phyloP scores from a whole-genome alignment of 176 grass and related monocot genomes.

The Microstegium vimineum region DNA sequence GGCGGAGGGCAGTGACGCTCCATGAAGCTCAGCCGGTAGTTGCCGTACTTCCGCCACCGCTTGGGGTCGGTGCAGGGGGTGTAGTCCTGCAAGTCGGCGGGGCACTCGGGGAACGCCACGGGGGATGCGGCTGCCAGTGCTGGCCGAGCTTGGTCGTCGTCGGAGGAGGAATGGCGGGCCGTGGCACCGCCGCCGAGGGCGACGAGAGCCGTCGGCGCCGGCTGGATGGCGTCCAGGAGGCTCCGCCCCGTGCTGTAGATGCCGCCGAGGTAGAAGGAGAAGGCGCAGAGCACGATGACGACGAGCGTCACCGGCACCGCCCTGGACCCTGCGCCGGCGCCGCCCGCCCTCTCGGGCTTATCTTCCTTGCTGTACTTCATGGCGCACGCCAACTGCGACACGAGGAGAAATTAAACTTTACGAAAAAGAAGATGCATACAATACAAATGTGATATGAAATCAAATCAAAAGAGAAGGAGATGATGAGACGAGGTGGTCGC shows the following conservation, averaged over 20 bases:
- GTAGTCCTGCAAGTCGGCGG: conserved; percentile 79
- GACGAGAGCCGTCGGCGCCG: background rate
- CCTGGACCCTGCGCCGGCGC: conserved; percentile 32
- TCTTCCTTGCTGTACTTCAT: conserved; percentile 80
- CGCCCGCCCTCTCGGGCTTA: conserved; percentile 42
- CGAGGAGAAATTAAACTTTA: background rate
- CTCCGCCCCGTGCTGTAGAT: conserved; percentile 67
- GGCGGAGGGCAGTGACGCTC: conserved; percentile 86
- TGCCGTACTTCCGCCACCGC: conserved; percentile 83
- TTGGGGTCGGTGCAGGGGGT: conserved; percentile 92
- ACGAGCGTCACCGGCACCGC: conserved; percentile 58
- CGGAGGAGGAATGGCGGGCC: background rate
- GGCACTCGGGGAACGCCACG: conserved; percentile 68
- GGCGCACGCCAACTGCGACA: background rate
- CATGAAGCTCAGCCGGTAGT: conserved; percentile 93
- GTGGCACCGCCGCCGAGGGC: background rate
- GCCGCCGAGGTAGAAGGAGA: conserved; percentile 86
- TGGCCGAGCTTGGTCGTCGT: background rate
- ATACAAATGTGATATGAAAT: background rate
- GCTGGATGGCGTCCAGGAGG: conserved; percentile 34
- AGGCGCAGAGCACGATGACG: conserved; percentile 59
- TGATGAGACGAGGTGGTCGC: background rate
- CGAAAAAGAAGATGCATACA: background rate
- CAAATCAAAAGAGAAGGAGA: background rate
- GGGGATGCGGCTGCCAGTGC: background rate